Evolutionary conservation across 495 filamentous ascomycete species (phyloP), one percentile per base, ranked within the genome.

Genomic region (Daldinia loculata): DNA sequence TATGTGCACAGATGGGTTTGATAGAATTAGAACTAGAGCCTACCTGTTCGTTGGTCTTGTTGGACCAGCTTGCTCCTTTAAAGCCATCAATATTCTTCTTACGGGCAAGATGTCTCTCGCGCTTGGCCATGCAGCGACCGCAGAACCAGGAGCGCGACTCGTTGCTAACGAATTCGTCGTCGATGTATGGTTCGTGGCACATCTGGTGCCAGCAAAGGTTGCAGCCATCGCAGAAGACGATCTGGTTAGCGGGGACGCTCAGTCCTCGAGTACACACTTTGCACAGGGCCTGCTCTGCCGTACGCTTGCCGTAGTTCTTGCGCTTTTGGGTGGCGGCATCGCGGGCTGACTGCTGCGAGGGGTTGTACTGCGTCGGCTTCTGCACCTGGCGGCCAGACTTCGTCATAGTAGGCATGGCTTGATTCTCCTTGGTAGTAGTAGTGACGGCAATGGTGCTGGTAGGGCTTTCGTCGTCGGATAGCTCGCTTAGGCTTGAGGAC

Each of bases 201-300:
- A 87, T 86, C 78, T 97, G 94, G 78, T 99, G 95, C 88, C 94
- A 99, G 15, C 90, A 87, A 11, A 84, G 84, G 75, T 95, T 94
- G 82, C 95, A 99, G 12, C 89, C 90, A 78, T 97, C 94, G 80
- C 95, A 99, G 77, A 97, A 95, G 7, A 98, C 95, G 62, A 99
- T 97, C 81, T 89, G 86, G 78, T 99, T 99, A 64, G 77, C 88
- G 17, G 83, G 76, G 0, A 93, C 91, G 61, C 89, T 92, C 56
- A 92, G 87, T 8, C 92, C 89, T 43, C 95, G 84, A 55, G 90
- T 86, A 80, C 95, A 99, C 71, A 89, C 84, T 63, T 89, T 90
- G 79, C 95, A 98, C 14, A 90, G 66, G 24, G 83, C 80, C 70
- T 86, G 77, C 76, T 86, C 78, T 61, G 80, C 76, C 34, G 82